Conservation (phyloP, 495 filamentous ascomycete species). For the Penicillium alfredii region DNA sequence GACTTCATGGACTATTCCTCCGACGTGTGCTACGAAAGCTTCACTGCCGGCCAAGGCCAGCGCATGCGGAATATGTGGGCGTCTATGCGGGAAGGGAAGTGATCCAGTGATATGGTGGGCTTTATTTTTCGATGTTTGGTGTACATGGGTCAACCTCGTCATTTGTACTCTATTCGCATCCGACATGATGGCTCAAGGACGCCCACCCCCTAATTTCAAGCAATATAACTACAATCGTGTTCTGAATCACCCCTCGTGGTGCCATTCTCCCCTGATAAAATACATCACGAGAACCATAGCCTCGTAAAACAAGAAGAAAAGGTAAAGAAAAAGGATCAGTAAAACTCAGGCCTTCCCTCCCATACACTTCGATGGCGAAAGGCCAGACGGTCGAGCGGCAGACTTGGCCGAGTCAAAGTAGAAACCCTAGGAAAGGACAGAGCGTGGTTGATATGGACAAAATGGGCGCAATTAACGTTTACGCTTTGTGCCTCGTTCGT, state of each 20-base stretch:
- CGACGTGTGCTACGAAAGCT: slow-evolving; percentile 48
- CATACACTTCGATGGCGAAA: no score
- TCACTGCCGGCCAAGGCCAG: slow-evolving; percentile 37
- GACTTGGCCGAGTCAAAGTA: no score
- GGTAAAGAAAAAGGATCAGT: neutral
- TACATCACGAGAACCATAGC: neutral
- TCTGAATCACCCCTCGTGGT: no score
- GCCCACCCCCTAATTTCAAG: no score
- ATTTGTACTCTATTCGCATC: no score
- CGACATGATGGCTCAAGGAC: no score
- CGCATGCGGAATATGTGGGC: slow-evolving; percentile 46
- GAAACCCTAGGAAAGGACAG: no score
- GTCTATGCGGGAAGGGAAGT: slow-evolving; percentile 38
- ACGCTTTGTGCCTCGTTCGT: slow-evolving; percentile 55
- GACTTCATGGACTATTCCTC: slow-evolving; percentile 55
- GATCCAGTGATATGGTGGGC: slow-evolving; percentile 2
- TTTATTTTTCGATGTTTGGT: slow-evolving; percentile 1
- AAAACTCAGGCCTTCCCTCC: no score
- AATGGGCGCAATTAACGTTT: slow-evolving; percentile 37
- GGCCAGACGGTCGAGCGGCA: no score
- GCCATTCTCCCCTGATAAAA: slow-evolving; percentile 2
- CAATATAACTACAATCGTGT: no score
- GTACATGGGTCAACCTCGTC: neutral
- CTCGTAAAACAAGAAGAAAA: no score
- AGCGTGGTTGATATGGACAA: no score